Percentiles rank a stretch among this genome's conserved stretches.
Evolutionary conservation across 1,284 basidiomycete genomes (phyloP).

Genomic region (Cutaneotrichosporon sp.): DNA sequence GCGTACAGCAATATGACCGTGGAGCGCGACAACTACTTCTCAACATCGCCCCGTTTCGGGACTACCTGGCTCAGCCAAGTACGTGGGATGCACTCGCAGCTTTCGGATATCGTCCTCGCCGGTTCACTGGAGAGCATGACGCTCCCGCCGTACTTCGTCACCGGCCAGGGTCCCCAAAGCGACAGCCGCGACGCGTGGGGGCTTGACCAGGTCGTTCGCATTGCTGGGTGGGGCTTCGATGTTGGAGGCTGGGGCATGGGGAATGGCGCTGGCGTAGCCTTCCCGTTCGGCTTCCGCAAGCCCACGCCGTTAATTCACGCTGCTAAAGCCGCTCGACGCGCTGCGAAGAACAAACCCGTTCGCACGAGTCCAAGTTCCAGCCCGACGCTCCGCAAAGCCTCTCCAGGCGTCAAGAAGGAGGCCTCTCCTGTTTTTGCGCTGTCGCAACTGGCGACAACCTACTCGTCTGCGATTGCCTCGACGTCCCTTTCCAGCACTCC

Average conservation of each 20-base stretch:
- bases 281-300: not conserved
- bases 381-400: too few species aligned
- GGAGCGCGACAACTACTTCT: conserved; percentile 7
- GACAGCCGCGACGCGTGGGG: not conserved
- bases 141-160: not conserved
- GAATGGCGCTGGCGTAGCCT: not conserved
- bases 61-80: not conserved
- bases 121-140: not conserved
- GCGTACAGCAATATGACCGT: not conserved
- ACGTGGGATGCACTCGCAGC: not conserved
- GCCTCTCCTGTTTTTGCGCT: too few species aligned
- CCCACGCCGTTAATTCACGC: too few species aligned
- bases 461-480: too few species aligned
- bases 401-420: too few species aligned
- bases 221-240: not conserved
- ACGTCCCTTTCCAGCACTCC: too few species aligned
- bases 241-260: not conserved
- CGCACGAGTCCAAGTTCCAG: too few species aligned
- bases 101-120: not conserved
- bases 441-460: too few species aligned
- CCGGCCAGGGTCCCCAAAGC: not conserved
- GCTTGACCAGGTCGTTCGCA: not conserved
- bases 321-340: too few species aligned
- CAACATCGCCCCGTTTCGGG: not conserved
- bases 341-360: too few species aligned